Evolutionary conservation across 352 stramenopile genomes (phyloP), one percentile per base, ranked within the genome.

Genomic region (Phytophthora kernoviae): DNA sequence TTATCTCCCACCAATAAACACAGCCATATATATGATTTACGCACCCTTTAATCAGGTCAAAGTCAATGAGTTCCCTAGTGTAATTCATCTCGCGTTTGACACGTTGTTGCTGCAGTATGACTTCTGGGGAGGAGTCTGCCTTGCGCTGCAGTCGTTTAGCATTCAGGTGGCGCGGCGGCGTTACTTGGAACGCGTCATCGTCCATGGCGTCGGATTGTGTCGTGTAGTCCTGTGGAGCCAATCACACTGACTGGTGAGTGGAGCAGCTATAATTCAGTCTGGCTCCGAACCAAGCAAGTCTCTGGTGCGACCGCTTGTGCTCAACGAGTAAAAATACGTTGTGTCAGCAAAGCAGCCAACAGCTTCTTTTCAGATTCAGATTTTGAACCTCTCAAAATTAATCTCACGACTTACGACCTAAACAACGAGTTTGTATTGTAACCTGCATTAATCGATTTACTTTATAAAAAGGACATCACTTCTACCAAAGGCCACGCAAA

Each of bases 1-100:
- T 50, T 48, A 57, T 21, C 36, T n/a, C 20, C 17, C 47, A 30
- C 30, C 24, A 39, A 22, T 6, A 65, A 49, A 20, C 47, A 27
- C 32, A 58, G 17, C 21, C 22, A 34, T 14, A 51, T 30, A 11
- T 11, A 6, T 45, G 4, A 15, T 47, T 3, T 1, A 68, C 70
- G 17, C 47, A 90, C 79, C 84, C 86, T 79, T 94, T 94, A 52
- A 94, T 93, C 41, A 93, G 68, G 53, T 94, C 86, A 62, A 93
- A 92, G 75, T 94, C 86, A 42, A 94, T 92, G 44, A 94, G 79
- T 46, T 94, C 85, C 39, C 79, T 76, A 34, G 62, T 85, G 41
- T 88, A 66, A 54, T 90, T 74, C 39, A 86, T 75, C 46, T 90
- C 80, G 57, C 63, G 79, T 48, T 83, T 85, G 36, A 79, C 61